These are phyloP conservation scores for Venturia effusa DNA, from an alignment of 2,329 filamentous ascomycete species.

Conservation along the genomic window DNA sequence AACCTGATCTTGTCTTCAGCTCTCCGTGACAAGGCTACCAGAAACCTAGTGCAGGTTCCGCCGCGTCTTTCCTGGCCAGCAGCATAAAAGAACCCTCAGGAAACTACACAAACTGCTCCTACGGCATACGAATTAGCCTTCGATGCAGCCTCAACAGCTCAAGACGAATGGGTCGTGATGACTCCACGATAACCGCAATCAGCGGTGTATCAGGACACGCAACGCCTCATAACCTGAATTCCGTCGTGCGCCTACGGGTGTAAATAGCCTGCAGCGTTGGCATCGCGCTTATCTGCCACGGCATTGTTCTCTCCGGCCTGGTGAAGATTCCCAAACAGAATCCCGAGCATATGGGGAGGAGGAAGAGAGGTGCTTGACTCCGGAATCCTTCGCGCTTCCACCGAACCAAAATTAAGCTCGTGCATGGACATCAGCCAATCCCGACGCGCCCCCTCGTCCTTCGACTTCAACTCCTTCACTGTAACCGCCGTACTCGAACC, in stretches of 20 bases:
- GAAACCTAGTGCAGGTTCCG: background rate
- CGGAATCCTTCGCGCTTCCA: background rate
- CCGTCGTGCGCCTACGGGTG: background rate
- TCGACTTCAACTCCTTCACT: background rate
- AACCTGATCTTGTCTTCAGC: background rate
- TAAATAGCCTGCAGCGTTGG: background rate
- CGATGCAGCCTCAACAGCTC: background rate
- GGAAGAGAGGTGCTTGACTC: background rate
- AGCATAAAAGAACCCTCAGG: background rate
- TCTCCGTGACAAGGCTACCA: background rate
- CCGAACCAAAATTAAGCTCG: background rate
- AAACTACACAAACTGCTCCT: background rate
- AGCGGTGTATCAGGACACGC: slow-evolving; percentile 1
- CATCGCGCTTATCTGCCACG: background rate
- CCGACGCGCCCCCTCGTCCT: background rate
- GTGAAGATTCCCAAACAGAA: background rate
- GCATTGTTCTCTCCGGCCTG: background rate
- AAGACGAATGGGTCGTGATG: background rate
- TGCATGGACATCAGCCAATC: background rate
- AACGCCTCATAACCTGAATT: background rate
- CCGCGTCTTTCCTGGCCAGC: background rate
- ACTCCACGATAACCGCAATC: background rate
- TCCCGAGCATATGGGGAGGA: background rate
- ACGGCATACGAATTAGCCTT: background rate
- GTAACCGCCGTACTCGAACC: background rate